Base-by-base conservation (phyloP, 345 rosid genomes). In the Melaleuca alternifolia region DNA sequence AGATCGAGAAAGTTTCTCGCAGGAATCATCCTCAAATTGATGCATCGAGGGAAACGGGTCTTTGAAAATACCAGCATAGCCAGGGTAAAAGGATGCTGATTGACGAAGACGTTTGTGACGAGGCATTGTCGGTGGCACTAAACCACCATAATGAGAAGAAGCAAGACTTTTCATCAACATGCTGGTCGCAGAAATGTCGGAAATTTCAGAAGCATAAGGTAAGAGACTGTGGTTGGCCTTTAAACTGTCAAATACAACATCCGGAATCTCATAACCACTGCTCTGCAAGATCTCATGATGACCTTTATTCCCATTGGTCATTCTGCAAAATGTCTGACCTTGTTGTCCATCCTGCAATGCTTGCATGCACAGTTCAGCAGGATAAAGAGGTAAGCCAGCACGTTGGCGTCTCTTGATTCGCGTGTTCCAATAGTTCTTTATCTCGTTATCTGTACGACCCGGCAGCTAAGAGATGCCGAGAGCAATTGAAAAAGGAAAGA, bases 401-500 rank as follows among this genome's bases (percentile, higher is more conserved):
- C 98, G 94, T 84, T 93, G 98, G 30, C 97, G 97, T 86, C 99
- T 92, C 91, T 97, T 97, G 87, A 96, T 94, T 85, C 98, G 91
- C 26, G 99, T 97, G 91, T 97, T 97, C 99, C 99, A 97, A 86
- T 97, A 97, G 91, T 97, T 97, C 89, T 97, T 97, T 91, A 97
- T 96, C 94, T 97, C 99, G 88, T 97, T 97, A 93, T 97, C 99
- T 76, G 99, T 97, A 85, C 99, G 99, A 54, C 99, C 99, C 82
- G 98, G 99, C 89, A 97, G 88, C 99, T 97, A 93, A 46, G 37
- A 89, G 50, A 50, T 54, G 86, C 53, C 86, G 84, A 85, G 62
- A 75, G 26, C 85, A 61, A 86, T 84, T 28, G 14, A 54, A 82
- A 24, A 82, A 28, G 51, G 52, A 20, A 54, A 12, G 51, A 76